These are phyloP conservation scores for Rhipidocladum racemiflorum DNA, from an alignment of 176 grass and related monocot genomes.

Conservation along the genomic window DNA sequence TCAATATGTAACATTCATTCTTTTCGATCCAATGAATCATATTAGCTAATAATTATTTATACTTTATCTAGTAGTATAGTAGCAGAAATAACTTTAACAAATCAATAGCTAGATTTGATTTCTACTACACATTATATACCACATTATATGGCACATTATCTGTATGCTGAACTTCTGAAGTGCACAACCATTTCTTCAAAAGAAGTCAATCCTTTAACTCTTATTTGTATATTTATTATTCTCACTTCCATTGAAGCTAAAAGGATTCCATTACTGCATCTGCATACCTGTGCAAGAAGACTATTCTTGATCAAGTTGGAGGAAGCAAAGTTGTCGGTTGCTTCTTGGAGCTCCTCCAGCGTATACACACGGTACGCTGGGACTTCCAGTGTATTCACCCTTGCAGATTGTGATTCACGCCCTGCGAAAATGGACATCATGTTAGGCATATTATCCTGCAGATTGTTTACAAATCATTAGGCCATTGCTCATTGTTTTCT, in stretches of 20 bases:
- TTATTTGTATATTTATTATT: neutral
- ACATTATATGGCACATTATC: no score
- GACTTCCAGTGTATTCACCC: constrained; percentile 56
- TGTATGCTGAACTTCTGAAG: neutral
- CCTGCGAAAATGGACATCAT: constrained; percentile 39
- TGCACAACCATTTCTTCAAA: neutral
- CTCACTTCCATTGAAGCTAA: neutral
- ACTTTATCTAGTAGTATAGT: no score
- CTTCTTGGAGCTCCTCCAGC: constrained; percentile 78
- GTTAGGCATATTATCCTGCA: neutral
- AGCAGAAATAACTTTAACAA: no score
- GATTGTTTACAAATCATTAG: neutral
- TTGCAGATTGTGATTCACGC: constrained; percentile 58
- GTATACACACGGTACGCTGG: constrained; percentile 47
- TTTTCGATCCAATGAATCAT: no score
- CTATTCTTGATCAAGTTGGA: constrained; percentile 61
- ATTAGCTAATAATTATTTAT: no score
- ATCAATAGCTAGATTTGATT: no score
- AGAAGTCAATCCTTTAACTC: neutral
- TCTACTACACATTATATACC: no score
- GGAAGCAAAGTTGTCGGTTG: constrained; percentile 55
- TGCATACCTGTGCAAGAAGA: constrained; percentile 59
- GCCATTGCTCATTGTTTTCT: neutral
- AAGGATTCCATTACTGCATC: neutral
- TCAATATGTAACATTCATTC: no score